Conservation (phyloP, 805 yeast genomes). For the Komagataella phaffii region DNA sequence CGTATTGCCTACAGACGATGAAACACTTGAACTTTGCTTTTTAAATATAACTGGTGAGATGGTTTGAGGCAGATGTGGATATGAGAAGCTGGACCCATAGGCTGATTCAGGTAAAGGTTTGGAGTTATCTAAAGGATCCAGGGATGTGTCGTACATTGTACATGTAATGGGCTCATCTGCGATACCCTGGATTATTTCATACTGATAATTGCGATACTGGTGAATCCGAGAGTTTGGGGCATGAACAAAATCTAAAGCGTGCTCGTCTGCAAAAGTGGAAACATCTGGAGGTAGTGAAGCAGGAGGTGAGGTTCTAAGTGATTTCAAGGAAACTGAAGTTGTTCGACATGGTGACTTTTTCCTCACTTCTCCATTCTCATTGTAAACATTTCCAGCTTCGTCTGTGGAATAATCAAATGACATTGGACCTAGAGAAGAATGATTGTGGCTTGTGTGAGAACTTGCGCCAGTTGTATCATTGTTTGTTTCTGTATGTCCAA, state of each 20-base stretch:
- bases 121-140: conserved; percentile 18
- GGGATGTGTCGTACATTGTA: conserved; percentile 17
- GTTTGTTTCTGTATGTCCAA: background rate
- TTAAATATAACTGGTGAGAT: background rate
- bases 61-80: background rate
- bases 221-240: background rate
- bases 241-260: background rate
- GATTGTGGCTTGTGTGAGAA: background rate
- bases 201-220: background rate
- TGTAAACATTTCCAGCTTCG: background rate
- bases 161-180: conserved; percentile 12
- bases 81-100: background rate
- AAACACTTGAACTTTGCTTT: background rate
- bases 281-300: background rate
- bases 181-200: background rate
- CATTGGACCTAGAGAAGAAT: background rate
- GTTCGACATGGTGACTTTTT: background rate
- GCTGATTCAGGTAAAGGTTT: background rate
- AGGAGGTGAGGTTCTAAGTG: background rate
- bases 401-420: background rate
- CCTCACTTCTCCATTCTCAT: background rate
- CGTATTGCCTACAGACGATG: background rate
- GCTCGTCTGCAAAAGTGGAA: background rate
- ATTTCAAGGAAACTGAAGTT: background rate
- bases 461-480: background rate